Conservation (phyloP, 176 grass and related monocot genomes). For the Oryza officinalis region DNA sequence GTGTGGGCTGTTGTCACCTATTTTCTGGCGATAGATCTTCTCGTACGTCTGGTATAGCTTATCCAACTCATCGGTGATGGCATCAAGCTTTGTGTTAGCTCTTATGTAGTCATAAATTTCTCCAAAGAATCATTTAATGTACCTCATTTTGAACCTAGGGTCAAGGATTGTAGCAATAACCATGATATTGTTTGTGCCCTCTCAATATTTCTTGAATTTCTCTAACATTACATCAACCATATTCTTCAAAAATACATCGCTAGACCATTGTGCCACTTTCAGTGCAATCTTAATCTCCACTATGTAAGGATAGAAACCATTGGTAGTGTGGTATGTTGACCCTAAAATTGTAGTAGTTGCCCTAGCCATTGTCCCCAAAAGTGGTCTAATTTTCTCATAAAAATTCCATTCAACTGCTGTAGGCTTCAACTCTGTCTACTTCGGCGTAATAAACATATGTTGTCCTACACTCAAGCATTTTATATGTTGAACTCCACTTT, state of each 20-base stretch:
- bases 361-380: not conserved
- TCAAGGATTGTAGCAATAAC: not conserved
- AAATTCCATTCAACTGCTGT: not conserved
- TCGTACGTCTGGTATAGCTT: not conserved
- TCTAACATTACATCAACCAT: no score
- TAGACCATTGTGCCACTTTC: not conserved
- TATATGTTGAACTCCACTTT: not conserved
- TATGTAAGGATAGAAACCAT: not conserved
- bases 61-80: not conserved
- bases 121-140: not conserved
- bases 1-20: no score
- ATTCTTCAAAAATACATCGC: no score
- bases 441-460: not conserved
- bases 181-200: not conserved
- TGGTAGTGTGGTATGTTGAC: not conserved
- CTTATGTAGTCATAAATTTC: no score
- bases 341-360: not conserved
- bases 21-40: no score
- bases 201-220: not conserved
- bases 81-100: not conserved
- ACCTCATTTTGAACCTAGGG: not conserved
- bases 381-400: not conserved
- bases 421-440: not conserved
- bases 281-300: not conserved
- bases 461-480: not conserved